Evolutionary conservation across 2,329 filamentous ascomycete species (phyloP), one percentile per base, ranked within the genome.

Genomic region (Cladorrhinum sp.): DNA sequence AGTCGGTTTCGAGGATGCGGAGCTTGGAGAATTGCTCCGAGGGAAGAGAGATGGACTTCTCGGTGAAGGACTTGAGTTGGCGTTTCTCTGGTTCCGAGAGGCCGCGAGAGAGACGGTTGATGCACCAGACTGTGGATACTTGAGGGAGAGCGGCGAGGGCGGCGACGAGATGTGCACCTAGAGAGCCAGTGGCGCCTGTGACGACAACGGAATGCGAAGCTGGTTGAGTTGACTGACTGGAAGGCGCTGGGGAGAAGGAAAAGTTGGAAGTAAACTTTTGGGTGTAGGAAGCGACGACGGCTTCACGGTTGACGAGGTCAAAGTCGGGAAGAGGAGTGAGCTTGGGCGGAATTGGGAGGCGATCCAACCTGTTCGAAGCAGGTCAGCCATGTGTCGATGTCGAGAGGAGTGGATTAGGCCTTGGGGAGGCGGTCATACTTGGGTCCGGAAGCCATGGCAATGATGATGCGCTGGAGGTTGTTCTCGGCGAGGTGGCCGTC

Each of bases 401-500:
- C n/a, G n/a, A n/a, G n/a, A n/a, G n/a, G n/a, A n/a, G n/a, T n/a
- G n/a, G n/a, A n/a, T n/a, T n/a, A n/a, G n/a, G n/a, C n/a, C n/a
- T n/a, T n/a, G n/a, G n/a, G n/a, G n/a, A n/a, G n/a, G n/a, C n/a
- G n/a, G n/a, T n/a, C n/a, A n/a, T n/a, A n/a, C n/a, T n/a, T n/a
- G n/a, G n/a, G n/a, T n/a, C n/a, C n/a, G n/a, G n/a, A n/a, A n/a
- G n/a, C n/a, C n/a, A n/a, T n/a, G n/a, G n/a, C n/a, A n/a, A n/a
- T n/a, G 39, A 74, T 73, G 1, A 73, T 60, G 2, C 68, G 61
- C 16, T 71, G 46, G 2, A 67, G 62, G 28, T 68, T 55, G 1
- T 68, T 68, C 56, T 74, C 72, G 1, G 57, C 39, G 1, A 66
- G 57, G 1, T 61, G 28, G 28, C 51, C 30, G 26, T 36, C 51